Evolutionary conservation across 306 rosid species (phyloP), one percentile per base, ranked within the genome.

Genomic region (Purshia tridentata): DNA sequence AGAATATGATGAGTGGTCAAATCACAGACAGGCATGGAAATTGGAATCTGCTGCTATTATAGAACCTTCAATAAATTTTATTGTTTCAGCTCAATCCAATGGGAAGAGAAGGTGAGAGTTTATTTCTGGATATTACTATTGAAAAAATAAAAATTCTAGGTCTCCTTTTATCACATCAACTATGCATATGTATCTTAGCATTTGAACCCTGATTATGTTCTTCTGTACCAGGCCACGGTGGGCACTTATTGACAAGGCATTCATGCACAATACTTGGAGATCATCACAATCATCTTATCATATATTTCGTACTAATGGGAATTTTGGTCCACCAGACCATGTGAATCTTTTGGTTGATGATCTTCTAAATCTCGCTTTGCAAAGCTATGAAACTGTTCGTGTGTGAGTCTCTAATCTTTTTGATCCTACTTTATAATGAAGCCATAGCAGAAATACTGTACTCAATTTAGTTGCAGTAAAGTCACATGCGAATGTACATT

Each of bases 11-110:
- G 99, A 95, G 67, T 95, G 99, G 99, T 84, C 88, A 73, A 91
- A 88, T 82, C 98, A 95, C 86, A 85, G 98, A 86, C 99, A 91
- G 86, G 86, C 99, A 75, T 95, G 99, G 99, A 95, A 91, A 89
- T 81, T 91, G 76, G 99, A 95, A 80, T 91, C 99, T 72, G 96
- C 97, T 66, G 96, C 99, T 78, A 88, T 91, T 70, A 71, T 90
- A 62, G 99, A 95, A 80, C 98, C 99, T 50, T 92, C 98, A 2
- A 77, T 89, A 68, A 95, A 95, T 85, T 95, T 89, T 71, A 84
- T 95, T 49, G 89, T 84, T 50, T 90, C 98, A 57, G 80, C 91
- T 63, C 93, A 87, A 79, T 85, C 95, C 70, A 91, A 86, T 77
- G 99, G 97, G 78, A 91, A 91, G 79, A 89, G 88, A 88, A 87